phyloP scores from a whole-genome alignment of 2,329 filamentous ascomycete species.

The Ascosphaera apis region DNA sequence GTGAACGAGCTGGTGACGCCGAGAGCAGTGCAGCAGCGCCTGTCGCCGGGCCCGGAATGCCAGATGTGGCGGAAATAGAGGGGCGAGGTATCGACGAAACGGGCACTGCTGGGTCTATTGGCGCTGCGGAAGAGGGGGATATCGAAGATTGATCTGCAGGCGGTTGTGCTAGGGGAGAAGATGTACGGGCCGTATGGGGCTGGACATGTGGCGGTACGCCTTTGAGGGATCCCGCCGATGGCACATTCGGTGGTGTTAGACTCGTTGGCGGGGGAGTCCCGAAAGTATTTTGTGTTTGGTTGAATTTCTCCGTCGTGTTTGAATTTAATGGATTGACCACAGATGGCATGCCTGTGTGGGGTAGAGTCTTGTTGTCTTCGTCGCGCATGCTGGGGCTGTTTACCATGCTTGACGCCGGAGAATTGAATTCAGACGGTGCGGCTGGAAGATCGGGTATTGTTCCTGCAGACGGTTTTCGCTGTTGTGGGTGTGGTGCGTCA shows the following conservation, averaged over 20 bases:
- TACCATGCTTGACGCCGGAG: constrained; percentile 5
- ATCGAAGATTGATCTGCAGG: too few relatives aligned
- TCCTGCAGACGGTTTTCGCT: constrained; percentile 10
- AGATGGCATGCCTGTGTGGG: background rate
- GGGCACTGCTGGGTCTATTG: too few relatives aligned
- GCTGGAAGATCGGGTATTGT: constrained; percentile 16
- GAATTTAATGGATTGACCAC: background rate
- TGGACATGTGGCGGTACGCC: too few relatives aligned
- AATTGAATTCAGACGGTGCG: constrained; percentile 14
- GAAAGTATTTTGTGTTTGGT: too few relatives aligned
- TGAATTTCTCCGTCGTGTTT: background rate
- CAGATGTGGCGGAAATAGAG: background rate
- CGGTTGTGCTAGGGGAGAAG: too few relatives aligned
- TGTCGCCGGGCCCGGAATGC: constrained; percentile 6
- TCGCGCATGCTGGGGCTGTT: background rate
- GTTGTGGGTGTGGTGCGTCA: constrained; percentile 7
- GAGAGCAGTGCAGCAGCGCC: constrained; percentile 7
- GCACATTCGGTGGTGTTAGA: too few relatives aligned
- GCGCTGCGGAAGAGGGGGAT: too few relatives aligned
- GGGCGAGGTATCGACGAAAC: too few relatives aligned
- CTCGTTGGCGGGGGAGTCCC: too few relatives aligned
- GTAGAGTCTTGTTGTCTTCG: background rate
- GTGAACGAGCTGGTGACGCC: constrained; percentile 7
- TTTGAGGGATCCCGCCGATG: too few relatives aligned
- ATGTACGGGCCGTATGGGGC: too few relatives aligned